Conservation (phyloP, 2,329 filamentous ascomycete species). For the Fusarium gaditjirri region DNA sequence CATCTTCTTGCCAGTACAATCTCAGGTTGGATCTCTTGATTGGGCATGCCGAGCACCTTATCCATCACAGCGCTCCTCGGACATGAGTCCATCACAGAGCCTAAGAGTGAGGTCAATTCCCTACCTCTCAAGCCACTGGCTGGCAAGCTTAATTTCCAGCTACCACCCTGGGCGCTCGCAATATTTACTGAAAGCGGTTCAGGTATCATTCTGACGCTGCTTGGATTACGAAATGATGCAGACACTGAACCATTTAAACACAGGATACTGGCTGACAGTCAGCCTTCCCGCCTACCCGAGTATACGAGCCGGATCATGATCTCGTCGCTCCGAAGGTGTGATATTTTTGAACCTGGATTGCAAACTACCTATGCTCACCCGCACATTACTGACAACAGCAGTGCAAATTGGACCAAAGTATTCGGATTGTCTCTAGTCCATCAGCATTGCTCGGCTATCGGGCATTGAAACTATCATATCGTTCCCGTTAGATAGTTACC, state of each 20-base stretch:
- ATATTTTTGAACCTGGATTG: neutral
- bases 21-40: conserved; percentile 5
- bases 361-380: neutral
- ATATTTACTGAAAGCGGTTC: conserved; percentile 4
- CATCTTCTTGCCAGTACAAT: conserved; percentile 9
- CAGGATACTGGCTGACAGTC: neutral
- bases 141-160: conserved; percentile 4
- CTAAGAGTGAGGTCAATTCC: neutral
- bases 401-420: neutral
- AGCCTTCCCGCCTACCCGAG: neutral
- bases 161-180: neutral
- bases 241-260: neutral
- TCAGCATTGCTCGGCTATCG: conserved; percentile 17
- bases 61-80: neutral
- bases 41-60: conserved; percentile 6
- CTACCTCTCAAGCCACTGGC: neutral
- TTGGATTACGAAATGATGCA: neutral
- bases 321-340: neutral
- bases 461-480: conserved; percentile 4
- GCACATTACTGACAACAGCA: neutral
- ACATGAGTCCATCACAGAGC: neutral
- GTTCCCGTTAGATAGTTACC: neutral
- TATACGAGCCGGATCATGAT: conserved; percentile 8
- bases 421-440: neutral
- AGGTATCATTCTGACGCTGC: neutral